Base-by-base conservation (phyloP, 1,284 basidiomycete genomes). In the Crucibulum cyathiforme region DNA sequence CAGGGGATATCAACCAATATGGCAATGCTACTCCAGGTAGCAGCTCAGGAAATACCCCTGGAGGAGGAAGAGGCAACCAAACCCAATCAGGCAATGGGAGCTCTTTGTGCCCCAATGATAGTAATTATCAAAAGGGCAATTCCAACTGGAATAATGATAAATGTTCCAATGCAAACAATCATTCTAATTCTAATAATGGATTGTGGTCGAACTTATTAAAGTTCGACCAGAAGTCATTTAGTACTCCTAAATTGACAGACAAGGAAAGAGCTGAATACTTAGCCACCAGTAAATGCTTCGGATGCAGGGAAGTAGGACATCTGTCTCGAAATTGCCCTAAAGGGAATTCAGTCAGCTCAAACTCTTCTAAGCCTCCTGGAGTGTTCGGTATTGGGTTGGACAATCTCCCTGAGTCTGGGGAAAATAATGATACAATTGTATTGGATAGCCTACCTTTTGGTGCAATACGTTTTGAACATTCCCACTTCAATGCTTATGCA, bases 251-350 rank as follows among this genome's bases (percentile, higher is more conserved):
- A 38, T 38, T 68, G 17, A 53, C 59, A 13, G 59, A 66, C 12
- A 58, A 61, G 34, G 66, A 70, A 34, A 36, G 35, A 9, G 51
- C 63, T 49, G 65, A 67, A 17, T 53, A 65, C 0, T 19, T 47
- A 1, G 66, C 64, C 1, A 43, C 48, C 6, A 63, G 63, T 3
- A 61, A 57, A 17, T 72, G 70, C 46, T 72, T 66, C 52, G n/a
- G 35, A 0, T 72, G 71, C 35, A 34, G 53, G 13, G 57, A 60
- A 15, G 8, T 17, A 17, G 67, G 62, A 10, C 72, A 71, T 54
- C 19, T 69, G 34, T 49, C 54, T 2, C 35, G 54, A 52, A 61
- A 68, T 47, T 71, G 69, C 39, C 66, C 67, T 9, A 17, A 64
- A 15, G 60, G 46, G 7, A 59, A 62, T n/a, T 43, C 56, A 1